Conservation (phyloP, 192 early-diverging fungal species). For the Funneliformis geosporum region DNA sequence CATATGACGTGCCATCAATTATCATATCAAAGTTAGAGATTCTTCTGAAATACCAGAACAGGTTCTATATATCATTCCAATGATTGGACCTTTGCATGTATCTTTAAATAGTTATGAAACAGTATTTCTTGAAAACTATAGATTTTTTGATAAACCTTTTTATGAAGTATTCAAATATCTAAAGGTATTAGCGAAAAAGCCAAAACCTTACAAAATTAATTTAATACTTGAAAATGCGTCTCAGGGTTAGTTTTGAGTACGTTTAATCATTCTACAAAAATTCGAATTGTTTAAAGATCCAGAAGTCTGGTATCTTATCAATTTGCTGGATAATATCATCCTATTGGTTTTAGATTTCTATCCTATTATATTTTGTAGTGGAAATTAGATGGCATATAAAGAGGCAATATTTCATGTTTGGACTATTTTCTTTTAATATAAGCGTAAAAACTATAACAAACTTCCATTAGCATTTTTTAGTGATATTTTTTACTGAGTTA, state of each 20-base stretch:
- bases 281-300: neutral
- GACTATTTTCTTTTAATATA: too few relatives aligned
- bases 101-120: neutral
- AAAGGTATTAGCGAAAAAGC: neutral
- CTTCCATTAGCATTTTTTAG: too few relatives aligned
- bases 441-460: too few relatives aligned
- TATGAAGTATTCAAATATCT: too few relatives aligned
- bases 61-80: neutral
- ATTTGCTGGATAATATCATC: neutral
- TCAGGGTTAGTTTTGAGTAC: neutral
- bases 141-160: neutral
- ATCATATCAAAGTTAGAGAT: neutral
- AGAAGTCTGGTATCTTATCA: neutral
- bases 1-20: neutral
- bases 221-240: neutral
- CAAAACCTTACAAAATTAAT: neutral
- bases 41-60: neutral
- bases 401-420: constrained; percentile 6
- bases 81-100: neutral
- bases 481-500: too few relatives aligned
- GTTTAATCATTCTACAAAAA: neutral
- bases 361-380: neutral
- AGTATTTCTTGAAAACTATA: neutral
- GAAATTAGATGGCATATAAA: constrained; percentile 2
- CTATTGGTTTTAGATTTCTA: constrained; percentile 22